Conservation (phyloP, 257 asterid species). For the Rehmannia glutinosa region DNA sequence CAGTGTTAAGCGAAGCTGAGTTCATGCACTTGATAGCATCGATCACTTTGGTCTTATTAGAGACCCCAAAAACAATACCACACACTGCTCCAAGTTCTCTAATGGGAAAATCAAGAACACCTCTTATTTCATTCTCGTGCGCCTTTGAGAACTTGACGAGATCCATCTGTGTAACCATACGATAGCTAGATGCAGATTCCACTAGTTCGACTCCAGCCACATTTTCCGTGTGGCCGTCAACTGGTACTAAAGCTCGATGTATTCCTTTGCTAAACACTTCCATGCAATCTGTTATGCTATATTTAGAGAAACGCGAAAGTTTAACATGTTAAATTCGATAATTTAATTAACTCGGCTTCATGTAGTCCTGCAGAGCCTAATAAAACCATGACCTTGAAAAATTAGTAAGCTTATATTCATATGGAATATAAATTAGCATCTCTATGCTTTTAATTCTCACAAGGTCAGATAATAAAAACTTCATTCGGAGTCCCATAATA, state of each 20-base stretch:
- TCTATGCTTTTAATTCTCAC: no score
- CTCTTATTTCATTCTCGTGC: slow-evolving; percentile 43
- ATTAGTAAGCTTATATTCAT: no score
- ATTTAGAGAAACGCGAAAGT: background rate
- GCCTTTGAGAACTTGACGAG: slow-evolving; percentile 51
- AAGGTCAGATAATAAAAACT: no score
- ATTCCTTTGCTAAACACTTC: slow-evolving; percentile 92
- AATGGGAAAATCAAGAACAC: slow-evolving; percentile 30
- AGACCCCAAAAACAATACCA: slow-evolving; percentile 53
- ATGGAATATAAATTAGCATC: no score
- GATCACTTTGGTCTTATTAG: slow-evolving; percentile 43
- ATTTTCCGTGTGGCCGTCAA: slow-evolving; percentile 65
- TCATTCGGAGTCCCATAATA: no score
- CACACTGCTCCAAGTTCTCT: slow-evolving; percentile 44
- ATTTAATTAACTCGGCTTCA: no score
- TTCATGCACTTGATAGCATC: slow-evolving; percentile 76
- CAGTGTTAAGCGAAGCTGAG: slow-evolving; percentile 59
- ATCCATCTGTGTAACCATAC: slow-evolving; percentile 90
- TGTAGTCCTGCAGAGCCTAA: no score
- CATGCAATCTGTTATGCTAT: slow-evolving; percentile 79
- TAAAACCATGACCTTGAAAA: no score
- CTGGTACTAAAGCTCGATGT: slow-evolving; percentile 83
- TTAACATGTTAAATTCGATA: background rate
- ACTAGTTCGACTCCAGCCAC: slow-evolving; percentile 62
- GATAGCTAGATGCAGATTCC: slow-evolving; percentile 77